Evolutionary conservation across 768 basidiomycete species (phyloP).

Genomic region (Tricholomella constricta): DNA sequence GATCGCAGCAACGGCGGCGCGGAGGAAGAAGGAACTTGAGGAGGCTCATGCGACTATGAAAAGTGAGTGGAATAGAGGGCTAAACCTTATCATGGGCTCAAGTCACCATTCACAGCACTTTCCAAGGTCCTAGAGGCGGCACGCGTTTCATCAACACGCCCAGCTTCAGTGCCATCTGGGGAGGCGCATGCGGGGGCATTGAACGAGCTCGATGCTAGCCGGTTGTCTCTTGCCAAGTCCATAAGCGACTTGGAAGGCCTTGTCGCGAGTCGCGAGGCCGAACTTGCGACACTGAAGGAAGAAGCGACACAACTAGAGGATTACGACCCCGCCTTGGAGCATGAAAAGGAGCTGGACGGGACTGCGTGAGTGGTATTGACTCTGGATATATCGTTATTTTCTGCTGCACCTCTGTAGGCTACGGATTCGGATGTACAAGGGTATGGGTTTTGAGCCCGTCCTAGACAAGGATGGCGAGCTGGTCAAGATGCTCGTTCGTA

Average conservation of each 20-base stretch:
- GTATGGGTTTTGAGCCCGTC: slow-evolving; percentile 72
- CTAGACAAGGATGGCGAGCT: slow-evolving; percentile 51
- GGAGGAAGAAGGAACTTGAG: slow-evolving; percentile 67
- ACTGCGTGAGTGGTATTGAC: slow-evolving; percentile 51
- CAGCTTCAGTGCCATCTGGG: slow-evolving; percentile 66
- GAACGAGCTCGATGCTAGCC: slow-evolving; percentile 64
- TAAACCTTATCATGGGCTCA: neutral
- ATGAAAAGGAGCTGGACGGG: slow-evolving; percentile 68
- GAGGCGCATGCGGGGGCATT: slow-evolving; percentile 60
- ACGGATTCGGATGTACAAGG: slow-evolving; percentile 67
- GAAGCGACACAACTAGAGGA: slow-evolving; percentile 61
- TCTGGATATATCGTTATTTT: neutral
- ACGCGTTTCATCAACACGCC: slow-evolving; percentile 68
- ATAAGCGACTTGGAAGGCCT: slow-evolving; percentile 72
- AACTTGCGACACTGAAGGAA: slow-evolving; percentile 68
- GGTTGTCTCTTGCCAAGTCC: slow-evolving; percentile 69
- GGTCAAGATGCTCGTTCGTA: slow-evolving; percentile 69
- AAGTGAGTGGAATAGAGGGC: slow-evolving; percentile 37
- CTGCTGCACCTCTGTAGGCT: slow-evolving; percentile 42
- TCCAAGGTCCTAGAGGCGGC: slow-evolving; percentile 68
- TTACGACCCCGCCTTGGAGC: slow-evolving; percentile 73
- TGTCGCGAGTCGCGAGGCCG: slow-evolving; percentile 67
- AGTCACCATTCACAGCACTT: slow-evolving; percentile 47
- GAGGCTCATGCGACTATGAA: slow-evolving; percentile 66
- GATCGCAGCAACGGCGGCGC: slow-evolving; percentile 57